A percentile compares a stretch with the other conserved stretches of the same genome.
Conservation (phyloP, 495 filamentous ascomycete genomes). For the Neurospora tetrasperma region DNA sequence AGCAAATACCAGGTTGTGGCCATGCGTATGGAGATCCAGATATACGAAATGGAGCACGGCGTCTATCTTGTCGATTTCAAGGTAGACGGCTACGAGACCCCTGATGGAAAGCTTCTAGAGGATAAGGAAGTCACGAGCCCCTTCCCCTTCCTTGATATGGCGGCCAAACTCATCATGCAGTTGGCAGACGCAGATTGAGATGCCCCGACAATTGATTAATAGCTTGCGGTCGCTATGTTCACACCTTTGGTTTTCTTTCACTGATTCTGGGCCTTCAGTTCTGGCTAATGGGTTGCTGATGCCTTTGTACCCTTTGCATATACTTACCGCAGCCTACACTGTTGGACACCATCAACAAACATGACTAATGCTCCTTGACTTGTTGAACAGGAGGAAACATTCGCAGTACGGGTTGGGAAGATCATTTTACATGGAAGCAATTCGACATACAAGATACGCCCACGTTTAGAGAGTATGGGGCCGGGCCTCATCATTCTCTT, state of each 20-base stretch:
- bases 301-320: neutral
- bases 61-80: constrained; percentile 98
- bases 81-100: constrained; percentile 91
- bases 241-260: neutral
- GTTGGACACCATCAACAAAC: neutral
- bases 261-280: neutral
- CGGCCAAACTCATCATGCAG: constrained; percentile 62
- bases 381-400: neutral
- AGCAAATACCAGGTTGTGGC: constrained; percentile 47
- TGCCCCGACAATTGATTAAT: neutral
- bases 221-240: neutral
- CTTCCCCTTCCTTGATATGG: constrained; percentile 71
- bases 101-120: constrained; percentile 44
- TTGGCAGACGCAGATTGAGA: constrained; percentile 54
- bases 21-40: constrained; percentile 90
- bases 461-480: neutral
- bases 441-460: neutral
- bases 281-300: neutral
- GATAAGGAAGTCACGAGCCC: constrained; percentile 68
- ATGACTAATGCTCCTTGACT: neutral
- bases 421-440: neutral
- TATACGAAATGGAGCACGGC: constrained; percentile 87
- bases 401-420: neutral
- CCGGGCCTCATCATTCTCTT: neutral
- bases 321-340: neutral